A percentile compares a stretch with the other conserved stretches of the same genome.
phyloP scores from a whole-genome alignment of 192 early-diverging fungal genomes.

The Helicostylum pulchrum region DNA sequence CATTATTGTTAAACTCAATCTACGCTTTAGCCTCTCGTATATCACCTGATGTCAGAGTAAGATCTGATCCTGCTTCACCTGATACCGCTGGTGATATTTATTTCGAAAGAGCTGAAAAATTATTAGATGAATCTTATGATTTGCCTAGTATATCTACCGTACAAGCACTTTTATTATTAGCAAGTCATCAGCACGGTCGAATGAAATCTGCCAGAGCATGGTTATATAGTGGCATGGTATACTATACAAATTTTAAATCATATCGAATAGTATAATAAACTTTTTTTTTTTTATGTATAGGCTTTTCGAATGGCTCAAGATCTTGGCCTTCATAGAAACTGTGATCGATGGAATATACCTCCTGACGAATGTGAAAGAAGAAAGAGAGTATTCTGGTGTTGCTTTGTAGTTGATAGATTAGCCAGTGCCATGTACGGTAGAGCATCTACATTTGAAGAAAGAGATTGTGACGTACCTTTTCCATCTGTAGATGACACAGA shows the following conservation, averaged over 20 bases:
- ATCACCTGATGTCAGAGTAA: conserved; percentile 33
- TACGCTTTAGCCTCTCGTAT: conserved; percentile 46
- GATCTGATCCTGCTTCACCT: conserved; percentile 37
- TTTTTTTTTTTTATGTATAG: conserved; percentile 5
- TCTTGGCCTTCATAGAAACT: conserved; percentile 70
- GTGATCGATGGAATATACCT: conserved; percentile 50
- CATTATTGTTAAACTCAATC: conserved; percentile 49
- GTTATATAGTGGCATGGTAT: conserved; percentile 68
- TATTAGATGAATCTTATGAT: conserved; percentile 66
- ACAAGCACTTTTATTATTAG: conserved; percentile 64
- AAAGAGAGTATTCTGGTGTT: conserved; percentile 72
- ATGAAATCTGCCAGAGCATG: conserved; percentile 67
- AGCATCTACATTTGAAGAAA: conserved; percentile 42
- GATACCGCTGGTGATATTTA: conserved; percentile 49
- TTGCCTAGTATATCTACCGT: conserved; percentile 54
- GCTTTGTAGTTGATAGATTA: conserved; percentile 66
- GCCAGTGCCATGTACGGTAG: conserved; percentile 64
- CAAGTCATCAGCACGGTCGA: conserved; percentile 66
- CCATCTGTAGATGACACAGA: conserved; percentile 19
- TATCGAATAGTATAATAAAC: background rate
- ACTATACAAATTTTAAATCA: background rate
- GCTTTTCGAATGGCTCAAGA: conserved; percentile 75
- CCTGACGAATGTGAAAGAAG: conserved; percentile 57
- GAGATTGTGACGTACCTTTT: conserved; percentile 40
- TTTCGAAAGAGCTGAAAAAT: conserved; percentile 63